Base-by-base conservation (phyloP, 805 yeast genomes). In the Candida morakotiae region DNA sequence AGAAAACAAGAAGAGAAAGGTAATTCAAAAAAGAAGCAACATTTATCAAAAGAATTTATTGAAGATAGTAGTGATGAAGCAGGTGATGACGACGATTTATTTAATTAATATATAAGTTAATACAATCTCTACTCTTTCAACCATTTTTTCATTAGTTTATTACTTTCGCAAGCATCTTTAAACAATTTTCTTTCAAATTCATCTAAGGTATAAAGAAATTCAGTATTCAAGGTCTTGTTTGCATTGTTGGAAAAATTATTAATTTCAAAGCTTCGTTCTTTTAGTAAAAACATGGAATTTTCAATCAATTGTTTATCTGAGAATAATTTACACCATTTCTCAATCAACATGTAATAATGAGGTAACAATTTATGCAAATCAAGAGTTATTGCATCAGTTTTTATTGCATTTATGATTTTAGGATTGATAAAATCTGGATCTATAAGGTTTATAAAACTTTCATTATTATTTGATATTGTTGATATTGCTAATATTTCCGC, bases 391-490 rank as follows among this genome's bases (percentile, higher is more conserved):
- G 94, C 77, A 43, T 78, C 83, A 1, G 95, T 71, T 52, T 84
- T 86, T 33, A 89, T 79, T 24, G 96, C 94, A 52, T 88, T 89
- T 21, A 84, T 58, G 15, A 88, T 88, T 40, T 75, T 77, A 7
- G 64, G 53, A 16, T 75, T 67, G 38, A 88, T 72, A 28, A 81
- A 77, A 2, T 79, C 84, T 0, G 98, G 98, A 34, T 76, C 79
- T 18, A 77, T 61, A 37, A 88, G 65, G 34, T 77, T 81, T 5
- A 87, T 66, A 48, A 87, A 85, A 4, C 83, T 77, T 4, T 45
- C 49, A 16, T 25, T 23, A 6, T 46, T 45, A 10, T 58, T 64
- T 7, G 51, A 62, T 23, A 57, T 46, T 22, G 54, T 55, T 45
- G 59, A 64, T 30, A 45, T 55, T 0, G 95, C 95, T 22, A 89